Evolutionary conservation across 352 stramenopile species (phyloP).

Genomic region (Globisporangium perplexum): DNA sequence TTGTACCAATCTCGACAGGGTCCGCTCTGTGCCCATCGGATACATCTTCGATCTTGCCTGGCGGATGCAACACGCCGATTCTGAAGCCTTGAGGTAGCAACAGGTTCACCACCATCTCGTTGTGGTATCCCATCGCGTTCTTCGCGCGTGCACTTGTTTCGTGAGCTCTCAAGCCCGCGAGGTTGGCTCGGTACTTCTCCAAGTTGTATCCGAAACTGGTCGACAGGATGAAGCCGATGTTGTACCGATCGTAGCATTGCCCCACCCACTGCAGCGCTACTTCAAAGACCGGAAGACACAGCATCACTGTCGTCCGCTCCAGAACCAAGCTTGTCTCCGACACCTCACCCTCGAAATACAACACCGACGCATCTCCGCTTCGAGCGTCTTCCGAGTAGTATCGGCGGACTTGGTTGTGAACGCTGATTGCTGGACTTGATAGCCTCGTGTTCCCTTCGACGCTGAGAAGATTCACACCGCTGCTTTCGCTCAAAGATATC

Average conservation of each 20-base stretch:
- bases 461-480: conserved; percentile 23
- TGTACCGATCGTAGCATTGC: conserved; percentile 35
- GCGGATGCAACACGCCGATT: conserved; percentile 33
- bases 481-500: conserved; percentile 24
- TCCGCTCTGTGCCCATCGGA: neutral
- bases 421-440: conserved; percentile 32
- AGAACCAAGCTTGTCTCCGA: conserved; percentile 26
- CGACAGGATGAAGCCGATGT: conserved; percentile 61
- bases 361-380: conserved; percentile 3
- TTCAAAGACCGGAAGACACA: conserved; percentile 44
- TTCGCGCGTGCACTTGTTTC: conserved; percentile 21
- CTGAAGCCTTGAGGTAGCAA: conserved; percentile 27
- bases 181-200: conserved; percentile 47
- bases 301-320: conserved; percentile 14
- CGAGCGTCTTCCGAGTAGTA: conserved; percentile 22
- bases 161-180: conserved; percentile 39
- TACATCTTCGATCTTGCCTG: conserved; percentile 11
- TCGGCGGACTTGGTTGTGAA: conserved; percentile 35
- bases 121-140: conserved; percentile 11
- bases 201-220: conserved; percentile 57
- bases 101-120: conserved; percentile 15
- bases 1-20: conserved; percentile 11
- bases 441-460: conserved; percentile 30
- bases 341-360: conserved; percentile 11
- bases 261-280: conserved; percentile 32